Conservation (phyloP, 2,329 filamentous ascomycete genomes). For the Macroventuria anomochaeta region DNA sequence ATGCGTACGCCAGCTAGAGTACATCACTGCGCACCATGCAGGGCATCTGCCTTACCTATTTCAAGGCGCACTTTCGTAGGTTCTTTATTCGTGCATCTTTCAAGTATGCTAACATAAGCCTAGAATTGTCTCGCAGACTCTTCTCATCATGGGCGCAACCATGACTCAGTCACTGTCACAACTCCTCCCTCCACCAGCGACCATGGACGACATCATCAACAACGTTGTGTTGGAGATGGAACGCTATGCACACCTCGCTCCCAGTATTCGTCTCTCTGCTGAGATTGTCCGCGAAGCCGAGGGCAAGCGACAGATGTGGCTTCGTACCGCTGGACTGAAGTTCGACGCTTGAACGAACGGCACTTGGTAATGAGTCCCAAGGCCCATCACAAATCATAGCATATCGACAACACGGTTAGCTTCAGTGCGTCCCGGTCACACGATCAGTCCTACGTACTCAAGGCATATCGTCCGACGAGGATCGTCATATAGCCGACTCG, state of each 20-base stretch:
- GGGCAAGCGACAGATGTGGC: conserved; percentile 69
- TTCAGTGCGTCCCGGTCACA: neutral
- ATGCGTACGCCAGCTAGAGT: conserved; percentile 78
- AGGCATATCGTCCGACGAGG: neutral
- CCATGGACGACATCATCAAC: conserved; percentile 77
- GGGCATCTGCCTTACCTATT: conserved; percentile 86
- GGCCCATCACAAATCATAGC: no score
- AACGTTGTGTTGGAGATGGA: conserved; percentile 79
- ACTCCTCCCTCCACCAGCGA: conserved; percentile 63
- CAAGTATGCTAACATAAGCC: conserved; percentile 15
- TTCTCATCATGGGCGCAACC: conserved; percentile 83
- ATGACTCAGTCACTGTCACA: conserved; percentile 76
- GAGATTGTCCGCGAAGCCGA: conserved; percentile 82
- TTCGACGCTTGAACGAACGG: conserved; percentile 42
- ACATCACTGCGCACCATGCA: conserved; percentile 78
- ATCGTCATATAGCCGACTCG: neutral
- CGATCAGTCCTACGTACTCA: neutral
- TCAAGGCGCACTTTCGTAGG: conserved; percentile 73
- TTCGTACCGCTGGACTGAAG: conserved; percentile 49
- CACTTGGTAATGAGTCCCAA: neutral
- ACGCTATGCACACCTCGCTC: conserved; percentile 75
- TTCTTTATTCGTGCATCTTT: neutral
- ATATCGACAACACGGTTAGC: neutral
- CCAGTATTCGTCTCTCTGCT: conserved; percentile 75
- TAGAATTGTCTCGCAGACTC: conserved; percentile 80